Evolutionary conservation across 2,329 filamentous ascomycete species (phyloP).

Genomic region (Annulohypoxylon truncatum): DNA sequence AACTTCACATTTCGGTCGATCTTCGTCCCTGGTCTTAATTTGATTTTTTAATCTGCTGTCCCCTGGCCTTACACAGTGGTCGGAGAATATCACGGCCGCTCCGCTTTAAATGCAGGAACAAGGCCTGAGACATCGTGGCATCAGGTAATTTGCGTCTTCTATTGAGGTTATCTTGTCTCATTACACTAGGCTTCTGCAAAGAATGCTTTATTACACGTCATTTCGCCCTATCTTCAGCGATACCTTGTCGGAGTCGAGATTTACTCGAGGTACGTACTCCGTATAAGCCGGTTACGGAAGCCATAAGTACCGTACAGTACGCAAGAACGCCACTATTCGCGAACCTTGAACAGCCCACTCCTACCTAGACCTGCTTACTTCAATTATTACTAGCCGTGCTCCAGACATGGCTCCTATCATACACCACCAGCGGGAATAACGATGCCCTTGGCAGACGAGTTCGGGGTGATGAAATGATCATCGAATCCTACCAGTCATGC

Average conservation of each 20-base stretch:
- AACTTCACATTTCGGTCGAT: conserved; percentile 40
- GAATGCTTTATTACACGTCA: conserved; percentile 42
- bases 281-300: conserved; percentile 12
- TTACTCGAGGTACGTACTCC: conserved; percentile 15
- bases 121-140: conserved; percentile 43
- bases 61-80: conserved; percentile 31
- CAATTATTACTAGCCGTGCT: conserved; percentile 36
- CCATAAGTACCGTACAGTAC: conserved; percentile 13
- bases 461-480: conserved; percentile 43
- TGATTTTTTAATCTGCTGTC: conserved; percentile 44
- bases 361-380: conserved; percentile 6
- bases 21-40: conserved; percentile 43
- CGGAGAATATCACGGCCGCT: conserved; percentile 39
- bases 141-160: conserved; percentile 36
- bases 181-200: conserved; percentile 40
- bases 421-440: conserved; percentile 43
- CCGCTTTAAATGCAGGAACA: conserved; percentile 41
- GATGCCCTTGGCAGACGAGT: conserved; percentile 40
- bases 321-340: background rate
- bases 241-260: conserved; percentile 19
- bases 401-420: conserved; percentile 30
- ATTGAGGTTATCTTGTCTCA: conserved; percentile 30
- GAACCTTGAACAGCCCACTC: background rate
- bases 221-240: conserved; percentile 32
- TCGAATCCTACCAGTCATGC: conserved; percentile 31